Percentiles rank a stretch among this genome's conserved stretches.
phyloP scores from a whole-genome alignment of 192 early-diverging fungal species.

The Phycomyces nitens region DNA sequence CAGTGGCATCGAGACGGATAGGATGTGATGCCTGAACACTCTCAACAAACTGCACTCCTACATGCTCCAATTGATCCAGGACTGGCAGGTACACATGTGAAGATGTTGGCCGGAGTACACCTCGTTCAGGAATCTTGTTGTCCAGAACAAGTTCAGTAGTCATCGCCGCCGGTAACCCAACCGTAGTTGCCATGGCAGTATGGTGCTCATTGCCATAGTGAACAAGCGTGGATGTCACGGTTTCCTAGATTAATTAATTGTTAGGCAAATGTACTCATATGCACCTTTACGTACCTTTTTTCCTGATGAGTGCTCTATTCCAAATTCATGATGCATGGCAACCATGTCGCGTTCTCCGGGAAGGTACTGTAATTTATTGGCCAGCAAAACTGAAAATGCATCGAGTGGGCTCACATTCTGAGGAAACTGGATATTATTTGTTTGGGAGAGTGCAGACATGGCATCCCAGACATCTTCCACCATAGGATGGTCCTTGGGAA shows the following conservation, averaged over 20 bases:
- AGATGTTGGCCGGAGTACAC: constrained; percentile 63
- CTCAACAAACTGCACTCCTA: constrained; percentile 67
- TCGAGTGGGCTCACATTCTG: constrained; percentile 60
- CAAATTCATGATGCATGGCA: constrained; percentile 93
- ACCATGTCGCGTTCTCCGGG: constrained; percentile 89
- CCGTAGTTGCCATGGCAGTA: constrained; percentile 83
- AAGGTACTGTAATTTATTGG: constrained; percentile 71
- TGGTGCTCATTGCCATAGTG: constrained; percentile 63
- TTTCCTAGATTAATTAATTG: constrained; percentile 27
- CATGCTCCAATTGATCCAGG: constrained; percentile 55
- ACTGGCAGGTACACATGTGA: constrained; percentile 72
- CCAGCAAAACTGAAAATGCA: constrained; percentile 77
- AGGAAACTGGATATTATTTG: constrained; percentile 8
- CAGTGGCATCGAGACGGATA: constrained; percentile 14
- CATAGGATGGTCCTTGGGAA: constrained; percentile 39
- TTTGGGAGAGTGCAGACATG: neutral
- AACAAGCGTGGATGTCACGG: constrained; percentile 65
- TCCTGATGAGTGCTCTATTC: constrained; percentile 66
- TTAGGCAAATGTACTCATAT: neutral
- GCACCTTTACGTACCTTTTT: constrained; percentile 31
- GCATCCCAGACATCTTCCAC: constrained; percentile 53
- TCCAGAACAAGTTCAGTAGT: constrained; percentile 66
- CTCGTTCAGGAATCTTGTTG: constrained; percentile 49
- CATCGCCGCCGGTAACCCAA: constrained; percentile 77
- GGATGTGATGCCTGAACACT: constrained; percentile 15